phyloP scores from a whole-genome alignment of 176 grass and related monocot genomes.

The Ensete glaucum region DNA sequence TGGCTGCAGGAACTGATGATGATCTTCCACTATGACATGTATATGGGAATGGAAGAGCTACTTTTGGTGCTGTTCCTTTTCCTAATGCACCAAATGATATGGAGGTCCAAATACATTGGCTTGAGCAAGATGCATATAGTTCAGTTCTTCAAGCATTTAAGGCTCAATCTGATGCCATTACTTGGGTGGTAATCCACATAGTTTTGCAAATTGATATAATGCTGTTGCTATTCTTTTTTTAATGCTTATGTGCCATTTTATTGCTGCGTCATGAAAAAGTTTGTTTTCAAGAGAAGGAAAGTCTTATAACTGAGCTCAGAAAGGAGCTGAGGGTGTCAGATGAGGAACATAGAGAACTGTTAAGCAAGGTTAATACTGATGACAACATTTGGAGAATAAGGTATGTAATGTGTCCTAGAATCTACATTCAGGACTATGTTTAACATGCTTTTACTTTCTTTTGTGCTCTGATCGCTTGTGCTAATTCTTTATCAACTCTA shows the following conservation, averaged over 20 bases:
- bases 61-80: constrained; percentile 37
- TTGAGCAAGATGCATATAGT: constrained; percentile 91
- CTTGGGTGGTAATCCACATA: constrained; percentile 50
- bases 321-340: constrained; percentile 94
- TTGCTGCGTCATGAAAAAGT: not conserved
- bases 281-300: constrained; percentile 65
- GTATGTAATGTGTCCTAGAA: constrained; percentile 18
- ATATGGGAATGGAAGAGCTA: constrained; percentile 64
- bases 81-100: constrained; percentile 42
- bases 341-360: constrained; percentile 69
- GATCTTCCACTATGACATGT: constrained; percentile 68
- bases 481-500: not conserved
- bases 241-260: not conserved
- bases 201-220: constrained; percentile 3
- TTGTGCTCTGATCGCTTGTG: not conserved
- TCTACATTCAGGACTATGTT: not conserved
- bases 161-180: constrained; percentile 87
- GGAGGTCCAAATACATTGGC: constrained; percentile 69
- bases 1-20: constrained; percentile 75
- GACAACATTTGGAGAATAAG: constrained; percentile 78
- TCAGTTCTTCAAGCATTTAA: constrained; percentile 92
- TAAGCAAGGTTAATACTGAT: constrained; percentile 73
- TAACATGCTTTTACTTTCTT: not conserved
- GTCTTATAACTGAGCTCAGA: constrained; percentile 83
- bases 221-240: not conserved